phyloP scores from a whole-genome alignment of 352 stramenopile genomes.

The Globisporangium parvum region DNA sequence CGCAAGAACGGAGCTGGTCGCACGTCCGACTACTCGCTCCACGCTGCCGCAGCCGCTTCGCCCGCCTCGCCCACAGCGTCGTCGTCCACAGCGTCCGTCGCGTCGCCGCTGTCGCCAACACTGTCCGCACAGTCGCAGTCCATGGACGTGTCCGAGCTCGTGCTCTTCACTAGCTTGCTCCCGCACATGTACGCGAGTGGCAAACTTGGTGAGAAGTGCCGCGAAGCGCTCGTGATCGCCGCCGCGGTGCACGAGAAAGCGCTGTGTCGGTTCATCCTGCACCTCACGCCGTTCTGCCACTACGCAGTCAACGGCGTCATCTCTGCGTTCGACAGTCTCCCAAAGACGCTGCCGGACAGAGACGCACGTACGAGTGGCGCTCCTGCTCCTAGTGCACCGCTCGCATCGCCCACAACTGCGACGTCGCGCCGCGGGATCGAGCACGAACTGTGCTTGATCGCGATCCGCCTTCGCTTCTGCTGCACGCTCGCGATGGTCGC shows the following conservation, averaged over 20 bases:
- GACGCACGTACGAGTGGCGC: not conserved
- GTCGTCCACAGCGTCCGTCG: not conserved
- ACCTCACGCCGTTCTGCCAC: conserved; percentile 84
- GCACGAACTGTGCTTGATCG: conserved; percentile 47
- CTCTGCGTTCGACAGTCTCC: conserved; percentile 68
- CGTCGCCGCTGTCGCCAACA: not conserved
- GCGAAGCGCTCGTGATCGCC: conserved; percentile 77
- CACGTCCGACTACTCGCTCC: too few species aligned
- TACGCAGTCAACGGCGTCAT: conserved; percentile 85
- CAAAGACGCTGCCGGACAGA: conserved; percentile 48
- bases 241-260: conserved; percentile 67
- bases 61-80: conserved; percentile 10
- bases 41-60: too few species aligned
- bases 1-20: conserved; percentile 20
- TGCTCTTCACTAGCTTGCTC: conserved; percentile 76
- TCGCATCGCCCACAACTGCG: not conserved
- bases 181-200: conserved; percentile 82
- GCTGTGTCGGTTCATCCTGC: conserved; percentile 76
- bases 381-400: conserved; percentile 9
- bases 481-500: conserved; percentile 81
- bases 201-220: conserved; percentile 79
- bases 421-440: conserved; percentile 26
- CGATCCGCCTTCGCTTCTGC: conserved; percentile 74
- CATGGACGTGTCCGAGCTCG: conserved; percentile 59
- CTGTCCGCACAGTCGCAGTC: not conserved